Conservation (phyloP, 345 rosid genomes). For the Moringa oleifera region DNA sequence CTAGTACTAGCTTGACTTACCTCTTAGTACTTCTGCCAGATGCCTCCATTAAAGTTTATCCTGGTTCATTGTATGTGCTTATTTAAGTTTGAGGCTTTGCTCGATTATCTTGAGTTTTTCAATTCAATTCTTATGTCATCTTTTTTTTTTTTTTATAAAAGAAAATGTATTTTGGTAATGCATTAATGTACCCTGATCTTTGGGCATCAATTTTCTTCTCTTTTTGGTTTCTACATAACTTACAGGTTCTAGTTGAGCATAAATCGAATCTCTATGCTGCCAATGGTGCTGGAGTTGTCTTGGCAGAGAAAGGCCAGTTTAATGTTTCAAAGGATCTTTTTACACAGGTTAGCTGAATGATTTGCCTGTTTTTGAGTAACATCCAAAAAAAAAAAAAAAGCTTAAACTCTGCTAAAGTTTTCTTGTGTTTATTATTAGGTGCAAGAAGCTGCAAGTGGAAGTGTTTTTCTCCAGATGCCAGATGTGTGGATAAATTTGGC, state of each 20-base stretch:
- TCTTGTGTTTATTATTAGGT: constrained; percentile 46
- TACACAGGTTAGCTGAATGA: constrained; percentile 54
- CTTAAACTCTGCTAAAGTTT: constrained; percentile 10
- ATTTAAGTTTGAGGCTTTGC: too few relatives aligned
- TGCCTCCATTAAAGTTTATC: not conserved
- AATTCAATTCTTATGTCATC: not conserved
- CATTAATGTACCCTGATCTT: not conserved
- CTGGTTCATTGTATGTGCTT: not conserved
- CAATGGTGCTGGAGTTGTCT: constrained; percentile 90
- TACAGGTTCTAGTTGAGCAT: constrained; percentile 87
- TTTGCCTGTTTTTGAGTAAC: constrained; percentile 13
- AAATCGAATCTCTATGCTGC: constrained; percentile 92
- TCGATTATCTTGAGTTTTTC: too few relatives aligned
- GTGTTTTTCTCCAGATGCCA: constrained; percentile 91
- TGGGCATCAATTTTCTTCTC: constrained; percentile 3
- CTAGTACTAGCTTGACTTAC: too few relatives aligned
- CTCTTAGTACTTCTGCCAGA: too few relatives aligned
- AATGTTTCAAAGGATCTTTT: constrained; percentile 95
- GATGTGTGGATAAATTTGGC: constrained; percentile 99
- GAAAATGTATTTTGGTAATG: not conserved
- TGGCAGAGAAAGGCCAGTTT: constrained; percentile 96
- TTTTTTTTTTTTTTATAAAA: not conserved
- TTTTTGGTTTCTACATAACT: constrained; percentile 4
- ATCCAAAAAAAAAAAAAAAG: constrained; percentile 9
- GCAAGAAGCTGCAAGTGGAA: constrained; percentile 99